Conservation (phyloP, 1,139 yeast genomes). For the Komagataea norvegica region DNA sequence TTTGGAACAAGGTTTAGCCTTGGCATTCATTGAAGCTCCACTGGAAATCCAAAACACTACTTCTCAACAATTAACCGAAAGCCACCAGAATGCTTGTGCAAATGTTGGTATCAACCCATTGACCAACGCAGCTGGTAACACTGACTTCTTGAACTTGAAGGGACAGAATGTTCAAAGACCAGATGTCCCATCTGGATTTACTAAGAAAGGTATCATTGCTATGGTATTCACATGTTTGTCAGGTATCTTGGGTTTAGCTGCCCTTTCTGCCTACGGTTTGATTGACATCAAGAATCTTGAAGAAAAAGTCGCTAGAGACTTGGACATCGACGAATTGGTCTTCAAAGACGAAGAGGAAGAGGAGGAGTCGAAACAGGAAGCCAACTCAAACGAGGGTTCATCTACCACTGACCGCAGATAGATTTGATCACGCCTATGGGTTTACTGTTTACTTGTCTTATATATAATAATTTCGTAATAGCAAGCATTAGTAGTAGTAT, state of each 20-base stretch:
- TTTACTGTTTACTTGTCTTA: no score
- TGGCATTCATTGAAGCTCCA: conserved; percentile 76
- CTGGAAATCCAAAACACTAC: conserved; percentile 47
- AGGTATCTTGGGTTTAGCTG: conserved; percentile 72
- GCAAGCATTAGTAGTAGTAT: no score
- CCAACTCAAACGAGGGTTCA: conserved; percentile 5
- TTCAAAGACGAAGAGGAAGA: conserved; percentile 24
- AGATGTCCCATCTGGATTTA: conserved; percentile 78
- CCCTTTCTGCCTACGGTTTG: conserved; percentile 79
- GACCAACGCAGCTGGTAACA: conserved; percentile 89
- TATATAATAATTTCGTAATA: no score
- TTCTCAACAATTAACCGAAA: conserved; percentile 44
- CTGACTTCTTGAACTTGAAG: conserved; percentile 56
- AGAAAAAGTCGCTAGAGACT: conserved; percentile 46
- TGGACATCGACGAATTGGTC: conserved; percentile 38
- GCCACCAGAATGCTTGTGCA: conserved; percentile 58
- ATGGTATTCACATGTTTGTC: conserved; percentile 72
- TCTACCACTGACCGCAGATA: no score
- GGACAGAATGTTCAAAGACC: conserved; percentile 68
- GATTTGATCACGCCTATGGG: no score
- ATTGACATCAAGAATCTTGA: conserved; percentile 62
- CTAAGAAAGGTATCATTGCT: conserved; percentile 86
- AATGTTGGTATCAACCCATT: conserved; percentile 42
- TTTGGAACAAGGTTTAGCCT: conserved; percentile 78
- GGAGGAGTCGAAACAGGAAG: background rate